phyloP scores from a whole-genome alignment of 139 green algal genomes.

The Chlamydomonas sphaeroides region DNA sequence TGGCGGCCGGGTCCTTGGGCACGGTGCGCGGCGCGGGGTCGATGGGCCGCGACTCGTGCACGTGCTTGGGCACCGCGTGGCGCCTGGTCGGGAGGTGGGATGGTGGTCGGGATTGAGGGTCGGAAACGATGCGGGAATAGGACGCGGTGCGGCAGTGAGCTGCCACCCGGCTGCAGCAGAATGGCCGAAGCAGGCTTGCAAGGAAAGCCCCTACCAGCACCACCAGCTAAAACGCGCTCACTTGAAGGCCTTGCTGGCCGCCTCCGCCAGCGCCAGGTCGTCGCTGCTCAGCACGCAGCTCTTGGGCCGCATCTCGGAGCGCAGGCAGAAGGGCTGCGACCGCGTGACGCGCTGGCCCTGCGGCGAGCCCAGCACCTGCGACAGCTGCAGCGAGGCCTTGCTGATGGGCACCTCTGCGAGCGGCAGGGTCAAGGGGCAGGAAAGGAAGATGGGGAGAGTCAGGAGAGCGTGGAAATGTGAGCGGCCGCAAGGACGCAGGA shows the following conservation, averaged over 20 bases:
- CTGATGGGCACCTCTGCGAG: slow-evolving; percentile 11
- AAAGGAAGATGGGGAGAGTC: too few species aligned
- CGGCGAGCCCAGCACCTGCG: not conserved
- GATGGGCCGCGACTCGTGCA: slow-evolving; percentile 51
- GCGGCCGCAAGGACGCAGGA: too few species aligned
- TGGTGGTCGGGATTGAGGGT: too few species aligned
- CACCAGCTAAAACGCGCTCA: too few species aligned
- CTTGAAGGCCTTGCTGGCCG: slow-evolving; percentile 37
- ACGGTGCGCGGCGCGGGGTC: slow-evolving; percentile 9
- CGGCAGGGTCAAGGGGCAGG: not conserved
- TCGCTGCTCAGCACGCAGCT: slow-evolving; percentile 31
- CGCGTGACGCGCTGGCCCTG: slow-evolving; percentile 55
- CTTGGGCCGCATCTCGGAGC: slow-evolving; percentile 23
- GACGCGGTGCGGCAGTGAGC: not conserved
- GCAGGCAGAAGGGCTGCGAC: slow-evolving; percentile 41
- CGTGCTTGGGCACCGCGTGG: slow-evolving; percentile 48
- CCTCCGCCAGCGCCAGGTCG: slow-evolving; percentile 42
- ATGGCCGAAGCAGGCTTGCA: too few species aligned
- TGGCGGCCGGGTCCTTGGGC: slow-evolving; percentile 43
- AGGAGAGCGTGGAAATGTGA: too few species aligned
- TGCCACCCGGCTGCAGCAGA: not conserved
- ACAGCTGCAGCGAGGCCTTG: slow-evolving; percentile 31
- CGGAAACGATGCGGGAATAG: too few species aligned
- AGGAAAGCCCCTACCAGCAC: too few species aligned
- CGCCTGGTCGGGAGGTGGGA: slow-evolving; percentile 32